Percentiles rank a stretch among this genome's conserved stretches.
These are phyloP conservation scores for Adansonia digitata DNA, from an alignment of 345 rosid genomes.

Conservation along the genomic window DNA sequence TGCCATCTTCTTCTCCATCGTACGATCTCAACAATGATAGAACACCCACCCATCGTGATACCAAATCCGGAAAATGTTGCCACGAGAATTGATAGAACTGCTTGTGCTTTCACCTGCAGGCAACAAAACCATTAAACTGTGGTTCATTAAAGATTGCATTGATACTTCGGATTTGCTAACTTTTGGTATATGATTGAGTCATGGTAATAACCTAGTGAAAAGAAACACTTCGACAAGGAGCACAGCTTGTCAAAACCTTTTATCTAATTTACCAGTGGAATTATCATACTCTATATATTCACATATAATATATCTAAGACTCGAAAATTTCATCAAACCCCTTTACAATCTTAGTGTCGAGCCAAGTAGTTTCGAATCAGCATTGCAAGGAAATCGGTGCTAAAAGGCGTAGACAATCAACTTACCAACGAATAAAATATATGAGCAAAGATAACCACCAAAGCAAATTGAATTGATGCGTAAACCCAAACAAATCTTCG, in stretches of 20 bases:
- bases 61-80: conserved; percentile 89
- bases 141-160: too few relatives aligned
- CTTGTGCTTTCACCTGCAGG: conserved; percentile 57
- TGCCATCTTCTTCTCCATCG: conserved; percentile 69
- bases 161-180: not conserved
- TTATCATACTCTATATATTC: not conserved
- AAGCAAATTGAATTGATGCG: conserved; percentile 73
- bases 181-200: not conserved
- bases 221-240: too few relatives aligned
- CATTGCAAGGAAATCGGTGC: not conserved
- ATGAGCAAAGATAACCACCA: conserved; percentile 86
- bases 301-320: not conserved
- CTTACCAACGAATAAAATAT: conserved; percentile 82
- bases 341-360: not conserved
- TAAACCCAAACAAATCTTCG: conserved; percentile 90
- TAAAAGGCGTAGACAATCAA: not conserved
- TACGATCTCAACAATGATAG: conserved; percentile 68
- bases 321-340: not conserved
- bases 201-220: too few relatives aligned
- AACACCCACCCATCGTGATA: conserved; percentile 75
- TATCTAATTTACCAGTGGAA: not conserved
- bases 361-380: not conserved
- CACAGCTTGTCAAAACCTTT: not conserved
- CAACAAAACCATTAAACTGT: not conserved
- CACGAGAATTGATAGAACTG: conserved; percentile 67